phyloP scores from a whole-genome alignment of 192 early-diverging fungal genomes.

The Linderina pennispora region DNA sequence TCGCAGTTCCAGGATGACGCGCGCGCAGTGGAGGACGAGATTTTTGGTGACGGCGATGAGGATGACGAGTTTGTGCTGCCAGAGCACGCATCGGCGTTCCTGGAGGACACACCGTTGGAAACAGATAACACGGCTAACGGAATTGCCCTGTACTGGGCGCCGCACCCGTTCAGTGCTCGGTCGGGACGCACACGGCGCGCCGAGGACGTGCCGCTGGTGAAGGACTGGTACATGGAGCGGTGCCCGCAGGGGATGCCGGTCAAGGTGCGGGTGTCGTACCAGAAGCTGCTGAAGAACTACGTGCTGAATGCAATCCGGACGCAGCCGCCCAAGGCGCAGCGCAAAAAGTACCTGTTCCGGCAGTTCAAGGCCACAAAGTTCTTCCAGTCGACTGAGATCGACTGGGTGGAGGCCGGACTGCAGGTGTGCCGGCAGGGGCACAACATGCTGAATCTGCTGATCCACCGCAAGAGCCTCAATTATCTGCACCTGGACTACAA shows the following conservation, averaged over 20 bases:
- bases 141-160: slow-evolving; percentile 96
- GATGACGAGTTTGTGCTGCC: slow-evolving; percentile 73
- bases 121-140: slow-evolving; percentile 91
- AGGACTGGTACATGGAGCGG: slow-evolving; percentile 98
- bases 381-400: slow-evolving; percentile 96
- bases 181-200: slow-evolving; percentile 88
- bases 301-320: slow-evolving; percentile 88
- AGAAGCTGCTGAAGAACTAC: slow-evolving; percentile 95
- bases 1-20: slow-evolving; percentile 64
- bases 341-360: slow-evolving; percentile 92
- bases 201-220: slow-evolving; percentile 89
- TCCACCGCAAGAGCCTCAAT: slow-evolving; percentile 97
- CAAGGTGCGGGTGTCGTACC: slow-evolving; percentile 98
- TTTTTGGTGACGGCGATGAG: slow-evolving; percentile 63
- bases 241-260: slow-evolving; percentile 88
- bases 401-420: slow-evolving; percentile 99
- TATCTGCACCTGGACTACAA: slow-evolving; percentile 99
- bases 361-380: slow-evolving; percentile 97
- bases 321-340: slow-evolving; percentile 78
- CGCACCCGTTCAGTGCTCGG: slow-evolving; percentile 92
- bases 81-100: slow-evolving; percentile 66
- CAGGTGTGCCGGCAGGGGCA: slow-evolving; percentile 98
- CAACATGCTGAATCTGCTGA: slow-evolving; percentile 98
- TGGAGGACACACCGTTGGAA: slow-evolving; percentile 68
- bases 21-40: slow-evolving; percentile 69